Percentiles rank a stretch among this genome's conserved stretches.
Evolutionary conservation across 441 rosid species (phyloP).

Genomic region (Croton laevigatus): DNA sequence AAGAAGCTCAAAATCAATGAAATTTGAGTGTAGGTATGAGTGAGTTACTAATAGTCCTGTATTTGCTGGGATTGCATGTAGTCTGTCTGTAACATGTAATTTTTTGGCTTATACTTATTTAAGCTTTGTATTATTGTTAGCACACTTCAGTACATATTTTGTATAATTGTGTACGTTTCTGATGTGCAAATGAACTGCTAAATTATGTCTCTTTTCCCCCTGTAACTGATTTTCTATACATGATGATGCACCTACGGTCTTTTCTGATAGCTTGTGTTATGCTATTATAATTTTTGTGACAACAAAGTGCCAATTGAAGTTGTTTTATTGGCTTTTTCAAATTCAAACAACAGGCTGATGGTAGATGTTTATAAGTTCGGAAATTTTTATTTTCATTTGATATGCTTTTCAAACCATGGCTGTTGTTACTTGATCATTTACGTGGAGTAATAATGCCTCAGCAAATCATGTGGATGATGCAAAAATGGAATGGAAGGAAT

Average conservation of each 20-base stretch:
- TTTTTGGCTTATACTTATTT: no score
- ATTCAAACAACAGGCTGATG: background rate
- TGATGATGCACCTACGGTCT: no score
- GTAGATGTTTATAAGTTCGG: background rate
- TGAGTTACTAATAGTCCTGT: background rate
- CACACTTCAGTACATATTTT: no score
- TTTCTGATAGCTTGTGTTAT: no score
- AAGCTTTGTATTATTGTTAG: no score
- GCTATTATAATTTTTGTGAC: no score
- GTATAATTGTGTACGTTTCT: background rate
- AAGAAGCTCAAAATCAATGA: background rate
- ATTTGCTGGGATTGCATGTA: background rate
- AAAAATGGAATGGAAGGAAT: background rate
- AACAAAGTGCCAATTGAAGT: no score
- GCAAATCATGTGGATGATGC: background rate
- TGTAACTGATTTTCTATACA: no score
- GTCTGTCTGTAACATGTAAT: no score
- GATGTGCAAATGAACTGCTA: background rate
- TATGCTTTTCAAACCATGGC: background rate
- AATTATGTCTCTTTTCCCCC: background rate
- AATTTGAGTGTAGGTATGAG: background rate
- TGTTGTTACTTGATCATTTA: background rate
- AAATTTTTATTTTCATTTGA: background rate
- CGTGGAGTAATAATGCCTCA: background rate
- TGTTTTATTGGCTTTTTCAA: no score